Evolutionary conservation across 2,329 filamentous ascomycete genomes (phyloP).

Genomic region (Clarireedia monteithiana): DNA sequence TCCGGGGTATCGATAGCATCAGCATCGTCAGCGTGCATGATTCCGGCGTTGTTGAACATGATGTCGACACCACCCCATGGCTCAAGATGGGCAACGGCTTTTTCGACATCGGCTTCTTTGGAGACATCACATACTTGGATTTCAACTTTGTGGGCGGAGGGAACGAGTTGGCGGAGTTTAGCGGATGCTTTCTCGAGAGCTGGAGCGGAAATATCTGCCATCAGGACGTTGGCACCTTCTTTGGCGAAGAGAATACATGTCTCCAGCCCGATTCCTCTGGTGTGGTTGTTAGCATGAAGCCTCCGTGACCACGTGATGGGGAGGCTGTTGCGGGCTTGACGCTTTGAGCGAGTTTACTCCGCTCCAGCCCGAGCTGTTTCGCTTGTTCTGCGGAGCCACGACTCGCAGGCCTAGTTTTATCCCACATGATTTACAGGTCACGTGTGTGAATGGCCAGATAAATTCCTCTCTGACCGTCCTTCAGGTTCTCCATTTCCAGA

Average conservation of each 20-base stretch:
- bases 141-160: conserved; percentile 42
- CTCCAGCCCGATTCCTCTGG: conserved; percentile 66
- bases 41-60: conserved; percentile 75
- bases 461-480: neutral
- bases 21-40: conserved; percentile 62
- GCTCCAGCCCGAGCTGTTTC: neutral
- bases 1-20: conserved; percentile 62
- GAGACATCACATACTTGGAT: conserved; percentile 54
- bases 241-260: conserved; percentile 64
- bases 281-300: neutral
- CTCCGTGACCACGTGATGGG: too few species aligned
- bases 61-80: conserved; percentile 65
- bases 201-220: conserved; percentile 60
- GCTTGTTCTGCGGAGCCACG: neutral
- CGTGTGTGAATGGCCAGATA: neutral
- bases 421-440: neutral
- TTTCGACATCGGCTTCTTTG: conserved; percentile 57
- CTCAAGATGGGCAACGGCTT: conserved; percentile 54
- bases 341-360: neutral
- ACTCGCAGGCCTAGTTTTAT: neutral
- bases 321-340: too few species aligned
- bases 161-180: conserved; percentile 52
- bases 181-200: conserved; percentile 54
- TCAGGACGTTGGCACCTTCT: conserved; percentile 63
- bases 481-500: too few species aligned